These are phyloP conservation scores for Boechera retrofracta DNA, from an alignment of 345 rosid genomes.

Conservation along the genomic window DNA sequence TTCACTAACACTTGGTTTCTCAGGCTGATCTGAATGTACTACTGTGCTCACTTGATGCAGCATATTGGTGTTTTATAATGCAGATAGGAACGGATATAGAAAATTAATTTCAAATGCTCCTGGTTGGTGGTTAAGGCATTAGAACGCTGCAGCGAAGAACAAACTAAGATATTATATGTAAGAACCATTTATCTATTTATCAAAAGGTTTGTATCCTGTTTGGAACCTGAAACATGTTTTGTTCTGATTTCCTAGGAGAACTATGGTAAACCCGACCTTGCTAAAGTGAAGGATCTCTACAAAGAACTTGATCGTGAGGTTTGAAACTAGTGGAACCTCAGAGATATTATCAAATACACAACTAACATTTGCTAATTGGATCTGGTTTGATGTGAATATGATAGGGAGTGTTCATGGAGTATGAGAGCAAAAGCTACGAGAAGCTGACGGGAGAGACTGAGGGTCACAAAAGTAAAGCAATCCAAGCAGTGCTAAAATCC, in stretches of 20 bases:
- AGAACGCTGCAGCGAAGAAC: conserved; percentile 67
- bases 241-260: conserved; percentile 56
- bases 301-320: conserved; percentile 77
- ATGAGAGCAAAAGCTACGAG: conserved; percentile 79
- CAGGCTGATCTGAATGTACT: background rate
- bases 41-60: conserved; percentile 11
- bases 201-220: background rate
- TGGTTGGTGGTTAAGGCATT: conserved; percentile 88
- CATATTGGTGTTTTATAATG: conserved; percentile 30
- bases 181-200: background rate
- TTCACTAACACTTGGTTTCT: conserved; percentile 20
- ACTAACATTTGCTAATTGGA: conserved; percentile 12
- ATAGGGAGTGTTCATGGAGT: conserved; percentile 68
- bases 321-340: conserved; percentile 5
- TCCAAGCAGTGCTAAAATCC: conserved; percentile 83
- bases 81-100: conserved; percentile 89
- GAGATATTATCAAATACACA: background rate
- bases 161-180: conserved; percentile 66
- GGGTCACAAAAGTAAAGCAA: conserved; percentile 71
- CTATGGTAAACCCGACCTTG: conserved; percentile 77
- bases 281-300: conserved; percentile 74
- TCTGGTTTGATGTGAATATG: conserved; percentile 33
- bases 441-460: conserved; percentile 63
- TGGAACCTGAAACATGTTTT: conserved; percentile 33
- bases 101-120: conserved; percentile 74